These are phyloP conservation scores for Thelephora terrestris DNA, from an alignment of 1,284 basidiomycete species.

Conservation along the genomic window DNA sequence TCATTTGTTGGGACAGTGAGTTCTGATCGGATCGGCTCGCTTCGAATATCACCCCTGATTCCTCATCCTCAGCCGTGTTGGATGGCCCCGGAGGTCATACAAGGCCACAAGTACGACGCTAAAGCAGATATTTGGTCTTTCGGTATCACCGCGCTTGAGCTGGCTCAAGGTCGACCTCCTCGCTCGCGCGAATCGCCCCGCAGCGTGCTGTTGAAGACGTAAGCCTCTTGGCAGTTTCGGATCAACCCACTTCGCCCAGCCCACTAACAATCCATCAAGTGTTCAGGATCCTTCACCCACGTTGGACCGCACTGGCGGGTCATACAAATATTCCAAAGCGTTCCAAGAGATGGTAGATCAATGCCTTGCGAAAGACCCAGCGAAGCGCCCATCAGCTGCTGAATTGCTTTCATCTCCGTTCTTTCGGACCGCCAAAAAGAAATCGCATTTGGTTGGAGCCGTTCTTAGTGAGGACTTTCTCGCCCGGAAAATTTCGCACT, in stretches of 20 bases:
- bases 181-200: conserved; percentile 68
- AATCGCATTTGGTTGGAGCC: conserved; percentile 60
- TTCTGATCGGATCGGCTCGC: conserved; percentile 8
- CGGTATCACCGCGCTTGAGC: conserved; percentile 81
- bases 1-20: conserved; percentile 83
- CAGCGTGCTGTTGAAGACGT: conserved; percentile 69
- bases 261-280: conserved; percentile 22
- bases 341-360: conserved; percentile 76
- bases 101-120: conserved; percentile 74
- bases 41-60: conserved; percentile 1
- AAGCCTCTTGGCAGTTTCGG: conserved; percentile 14
- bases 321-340: conserved; percentile 69
- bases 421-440: conserved; percentile 71
- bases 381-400: conserved; percentile 67
- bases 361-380: conserved; percentile 80
- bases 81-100: conserved; percentile 91
- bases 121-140: conserved; percentile 90
- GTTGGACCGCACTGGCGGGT: conserved; percentile 60
- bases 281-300: conserved; percentile 67
- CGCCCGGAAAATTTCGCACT: neutral
- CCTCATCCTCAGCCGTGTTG: conserved; percentile 60
- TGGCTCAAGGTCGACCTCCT: conserved; percentile 77
- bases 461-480: conserved; percentile 47
- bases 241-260: neutral
- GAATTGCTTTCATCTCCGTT: conserved; percentile 74